Base-by-base conservation (phyloP, 257 asterid genomes). In the Mitragyna speciosa region DNA sequence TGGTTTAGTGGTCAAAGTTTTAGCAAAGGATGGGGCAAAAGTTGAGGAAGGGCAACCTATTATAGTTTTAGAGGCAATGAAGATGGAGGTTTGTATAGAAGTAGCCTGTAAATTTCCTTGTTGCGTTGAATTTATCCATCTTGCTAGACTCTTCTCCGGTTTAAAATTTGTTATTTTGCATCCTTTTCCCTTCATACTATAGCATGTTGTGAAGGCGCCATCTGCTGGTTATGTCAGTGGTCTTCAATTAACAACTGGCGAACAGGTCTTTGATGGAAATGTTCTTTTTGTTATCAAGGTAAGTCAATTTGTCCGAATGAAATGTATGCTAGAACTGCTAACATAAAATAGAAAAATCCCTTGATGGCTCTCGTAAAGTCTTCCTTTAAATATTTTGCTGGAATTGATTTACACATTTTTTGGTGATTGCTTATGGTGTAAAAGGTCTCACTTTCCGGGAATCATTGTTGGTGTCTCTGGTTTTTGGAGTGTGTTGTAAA, bases 121-220 rank as follows among this genome's bases (percentile, higher is more conserved):
- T 56, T 83, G 70, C 51, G 30, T 69, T 47, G 69, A 36, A 59
- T 78, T 72, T 20, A 28, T 6, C 59, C 71, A 31, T 63, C 56
- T 52, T 54, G 59, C 74, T 81, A 79, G 26, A 71, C 9, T 78
- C 75, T 75, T 65, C 79, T 71, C 51, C 61, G 12, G 58, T 67
- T 20, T 26, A 73, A 26, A 59, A 65, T 43, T 81, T 28, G 43
- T 12, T 45, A 20, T 63, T 78, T 43, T 67, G 36, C 43, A 54
- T 45, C 73, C 48, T 49, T 79, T 12, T 70, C 79, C 36, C 31
- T 76, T 78, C 36, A 26, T n/a, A 41, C 70, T 84, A 43, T 89
- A 96, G 99, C 98, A 96, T 84, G 95, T 96, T 28, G 98, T 96
- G 85, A 92, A 88, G 90, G 97, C 99, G 47, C 84, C 95, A 24